These are phyloP conservation scores for Zygoascus meyerae DNA, from an alignment of 1,139 yeast genomes.

Conservation along the genomic window DNA sequence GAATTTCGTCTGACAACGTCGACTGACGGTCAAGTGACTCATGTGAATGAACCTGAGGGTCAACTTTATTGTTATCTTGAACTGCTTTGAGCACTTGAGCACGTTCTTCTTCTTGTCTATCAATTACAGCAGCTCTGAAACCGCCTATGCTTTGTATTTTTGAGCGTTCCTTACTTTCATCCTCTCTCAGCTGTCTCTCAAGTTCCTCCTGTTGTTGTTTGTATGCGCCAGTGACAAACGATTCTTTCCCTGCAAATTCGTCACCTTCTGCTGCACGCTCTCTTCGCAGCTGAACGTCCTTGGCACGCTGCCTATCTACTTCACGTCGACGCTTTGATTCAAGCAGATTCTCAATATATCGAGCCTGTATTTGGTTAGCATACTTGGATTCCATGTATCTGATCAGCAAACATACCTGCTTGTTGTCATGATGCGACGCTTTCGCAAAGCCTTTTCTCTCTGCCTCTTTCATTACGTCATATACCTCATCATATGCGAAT, in stretches of 20 bases:
- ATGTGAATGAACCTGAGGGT: background rate
- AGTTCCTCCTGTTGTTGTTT: conserved; percentile 35
- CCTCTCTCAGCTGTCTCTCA: conserved; percentile 23
- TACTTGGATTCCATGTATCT: background rate
- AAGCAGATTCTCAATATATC: conserved; percentile 37
- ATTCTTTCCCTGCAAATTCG: conserved; percentile 38
- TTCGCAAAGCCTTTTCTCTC: conserved; percentile 14
- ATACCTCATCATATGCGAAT: conserved; percentile 37
- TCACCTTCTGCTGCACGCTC: conserved; percentile 34
- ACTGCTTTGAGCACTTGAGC: conserved; percentile 22
- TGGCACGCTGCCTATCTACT: conserved; percentile 36
- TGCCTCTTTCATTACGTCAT: conserved; percentile 34
- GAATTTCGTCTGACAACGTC: conserved; percentile 10
- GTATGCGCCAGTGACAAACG: conserved; percentile 42
- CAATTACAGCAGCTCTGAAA: conserved; percentile 26
- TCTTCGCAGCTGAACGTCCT: conserved; percentile 24
- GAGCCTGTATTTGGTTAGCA: conserved; percentile 27
- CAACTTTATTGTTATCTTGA: background rate
- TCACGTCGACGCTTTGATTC: conserved; percentile 40
- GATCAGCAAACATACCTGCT: conserved; percentile 14
- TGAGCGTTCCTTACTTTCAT: conserved; percentile 24
- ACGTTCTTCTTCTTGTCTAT: conserved; percentile 21
- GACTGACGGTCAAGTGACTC: too few relatives aligned
- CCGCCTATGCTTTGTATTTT: conserved; percentile 14
- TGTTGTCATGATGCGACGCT: conserved; percentile 7